Evolutionary conservation across 176 grass and related monocot species (phyloP).

Genomic region (Aegilops sharonensis): DNA sequence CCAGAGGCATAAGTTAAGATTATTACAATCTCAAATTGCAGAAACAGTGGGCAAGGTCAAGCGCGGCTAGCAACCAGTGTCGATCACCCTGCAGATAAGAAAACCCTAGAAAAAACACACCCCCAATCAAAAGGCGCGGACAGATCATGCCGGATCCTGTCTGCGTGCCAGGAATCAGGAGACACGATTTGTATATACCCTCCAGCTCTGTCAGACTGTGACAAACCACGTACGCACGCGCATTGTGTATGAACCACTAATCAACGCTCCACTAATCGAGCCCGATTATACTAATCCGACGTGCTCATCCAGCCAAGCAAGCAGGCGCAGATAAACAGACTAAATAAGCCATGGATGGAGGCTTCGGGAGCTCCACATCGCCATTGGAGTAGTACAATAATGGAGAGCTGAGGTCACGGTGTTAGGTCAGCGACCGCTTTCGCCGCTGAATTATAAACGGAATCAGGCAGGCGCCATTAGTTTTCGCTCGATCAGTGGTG

Average conservation of each 20-base stretch:
- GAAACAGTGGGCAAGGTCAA: not conserved
- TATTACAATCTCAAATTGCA: not conserved
- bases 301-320: not conserved
- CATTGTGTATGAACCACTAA: slow-evolving; percentile 9
- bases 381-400: slow-evolving; percentile 13
- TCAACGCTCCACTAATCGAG: slow-evolving; percentile 13
- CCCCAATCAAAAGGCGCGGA: not conserved
- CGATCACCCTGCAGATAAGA: not conserved
- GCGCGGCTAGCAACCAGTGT: not conserved
- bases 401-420: slow-evolving; percentile 2
- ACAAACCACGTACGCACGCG: not conserved
- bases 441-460: slow-evolving; percentile 10
- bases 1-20: not conserved
- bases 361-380: slow-evolving; percentile 26
- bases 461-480: slow-evolving; percentile 25
- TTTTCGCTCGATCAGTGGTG: not conserved
- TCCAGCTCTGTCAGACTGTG: slow-evolving; percentile 13
- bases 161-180: slow-evolving; percentile 26
- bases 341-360: slow-evolving; percentile 23
- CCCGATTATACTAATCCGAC: not conserved
- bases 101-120: not conserved
- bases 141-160: slow-evolving; percentile 31
- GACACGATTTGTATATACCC: not conserved
- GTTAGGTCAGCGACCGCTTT: slow-evolving; percentile 40
- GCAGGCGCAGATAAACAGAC: slow-evolving; percentile 2